Base-by-base conservation (phyloP, 2,329 filamentous ascomycete species). In the Alternaria sp. region DNA sequence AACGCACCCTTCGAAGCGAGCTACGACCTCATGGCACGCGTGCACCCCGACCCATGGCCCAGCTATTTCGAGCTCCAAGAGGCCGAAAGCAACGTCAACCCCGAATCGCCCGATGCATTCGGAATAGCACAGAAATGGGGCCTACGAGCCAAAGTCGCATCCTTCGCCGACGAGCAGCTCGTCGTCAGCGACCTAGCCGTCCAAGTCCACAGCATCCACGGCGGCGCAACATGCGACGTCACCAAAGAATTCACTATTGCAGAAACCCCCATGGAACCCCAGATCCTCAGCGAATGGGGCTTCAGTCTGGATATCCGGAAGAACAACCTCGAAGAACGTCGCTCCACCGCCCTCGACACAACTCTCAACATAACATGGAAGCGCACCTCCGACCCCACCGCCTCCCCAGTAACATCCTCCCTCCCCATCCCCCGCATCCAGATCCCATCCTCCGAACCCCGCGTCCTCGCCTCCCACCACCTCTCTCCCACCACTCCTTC, bases 1-100 rank as follows among this genome's bases (percentile, higher is more conserved):
- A 88, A 93, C 58, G 90, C 89, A 54, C 93, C 95, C 0, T 98
- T 99, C 72, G 94, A 97, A 80, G 92, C 94, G 15, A 96, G 92
- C 73, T 97, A 97, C 78, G 93, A 96, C 66, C 88, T 98, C 65
- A 86, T 90, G 12, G 94, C 96, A 11, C 87, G 91, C 10, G 84
- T 97, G 4, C 91, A 97, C 78, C 80, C 86, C 0, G 90, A 91
- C 53, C 85, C 88, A 3, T 99, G 96, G 95, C 94, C 96, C 1
- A 94, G 90, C 76, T 89, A 96, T 71, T 99, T 98, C 79, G 86
- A 89, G 56, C 83, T 87, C 18, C 86, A 89, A 43, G 75, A 80
- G n/a, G 72, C 72, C 9, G 73, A 78, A 45, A 65, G 66, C 33
- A 78, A 82, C 12, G 72, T 78, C 11, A 63, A 70, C 18, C 60